Conservation (phyloP, 306 rosid genomes). For the Corylus americana region DNA sequence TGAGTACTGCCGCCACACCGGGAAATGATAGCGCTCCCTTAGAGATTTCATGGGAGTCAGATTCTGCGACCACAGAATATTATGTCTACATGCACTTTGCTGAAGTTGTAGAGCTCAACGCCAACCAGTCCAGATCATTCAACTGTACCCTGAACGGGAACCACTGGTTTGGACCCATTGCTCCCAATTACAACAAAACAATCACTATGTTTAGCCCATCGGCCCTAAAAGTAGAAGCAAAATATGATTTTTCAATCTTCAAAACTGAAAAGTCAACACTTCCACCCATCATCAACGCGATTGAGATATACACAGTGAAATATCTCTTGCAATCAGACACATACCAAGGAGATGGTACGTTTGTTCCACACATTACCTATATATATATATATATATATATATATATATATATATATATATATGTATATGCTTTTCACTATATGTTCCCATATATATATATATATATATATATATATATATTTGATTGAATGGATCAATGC, state of each 20-base stretch:
- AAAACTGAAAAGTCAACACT: conserved; percentile 31
- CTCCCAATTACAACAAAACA: too few relatives aligned
- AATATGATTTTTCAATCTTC: background rate
- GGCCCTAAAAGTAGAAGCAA: too few relatives aligned
- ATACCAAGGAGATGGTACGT: conserved; percentile 36
- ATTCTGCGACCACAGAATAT: background rate
- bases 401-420: too few relatives aligned
- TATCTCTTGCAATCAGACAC: conserved; percentile 34
- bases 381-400: background rate
- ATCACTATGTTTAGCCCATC: too few relatives aligned
- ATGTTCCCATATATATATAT: too few relatives aligned
- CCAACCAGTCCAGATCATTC: conserved; percentile 39
- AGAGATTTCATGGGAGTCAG: background rate
- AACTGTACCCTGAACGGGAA: background rate
- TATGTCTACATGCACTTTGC: conserved; percentile 30
- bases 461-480: too few relatives aligned
- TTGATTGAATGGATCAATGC: background rate
- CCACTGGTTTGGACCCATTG: too few relatives aligned
- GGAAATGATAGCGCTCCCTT: background rate
- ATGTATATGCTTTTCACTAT: too few relatives aligned
- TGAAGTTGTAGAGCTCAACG: conserved; percentile 23
- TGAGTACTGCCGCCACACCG: conserved; percentile 36
- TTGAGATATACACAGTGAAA: conserved; percentile 31
- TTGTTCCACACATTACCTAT: background rate
- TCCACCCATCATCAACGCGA: conserved; percentile 45